Evolutionary conservation across 345 rosid species (phyloP), one percentile per base, ranked within the genome.

Genomic region (Luvunga scandens): DNA sequence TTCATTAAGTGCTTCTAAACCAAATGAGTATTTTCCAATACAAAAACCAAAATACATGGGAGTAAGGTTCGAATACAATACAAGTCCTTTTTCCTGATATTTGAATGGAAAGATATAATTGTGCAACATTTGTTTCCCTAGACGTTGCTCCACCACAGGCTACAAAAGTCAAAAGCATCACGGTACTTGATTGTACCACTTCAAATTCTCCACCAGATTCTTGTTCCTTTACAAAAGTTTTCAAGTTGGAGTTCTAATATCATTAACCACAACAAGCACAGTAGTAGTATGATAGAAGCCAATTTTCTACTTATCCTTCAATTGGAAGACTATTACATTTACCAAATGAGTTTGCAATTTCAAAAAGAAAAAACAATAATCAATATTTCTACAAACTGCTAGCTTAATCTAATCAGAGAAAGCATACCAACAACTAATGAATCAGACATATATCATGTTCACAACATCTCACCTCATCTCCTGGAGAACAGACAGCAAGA

Each of bases 401-500:
- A 33, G 24, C 63, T 25, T 73, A 30, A n/a, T 18, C 53, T 25
- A 73, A 39, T 16, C 24, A 73, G 22, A 73, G 27, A 73, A 21
- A 72, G 13, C 30, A 30, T 59, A 24, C 19, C 34, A 38, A 60
- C 9, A 73, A 5, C 67, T 14, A 59, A 59, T 24, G 25, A 73
- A 42, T 31, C 18, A 73, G 1, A 45, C 57, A 63, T 38, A 38
- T 9, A 13, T 22, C 31, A 79, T 10, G 63, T 24, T 24, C 19
- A 59, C 69, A 48, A 66, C 55, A 71, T 61, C 71, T 72, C 78
- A 95, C 99, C 98, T 96, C 99, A 84, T 96, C 99, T 22, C 98
- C 98, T 0, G 97, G 98, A 28, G 94, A 89, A 81, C 98, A 96
- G 80, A 94, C 98, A 5, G 99, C 99, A 78, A 91, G 63, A 56